Evolutionary conservation across 1,139 yeast genomes (phyloP).

Genomic region (Hyphopichia burtonii): DNA sequence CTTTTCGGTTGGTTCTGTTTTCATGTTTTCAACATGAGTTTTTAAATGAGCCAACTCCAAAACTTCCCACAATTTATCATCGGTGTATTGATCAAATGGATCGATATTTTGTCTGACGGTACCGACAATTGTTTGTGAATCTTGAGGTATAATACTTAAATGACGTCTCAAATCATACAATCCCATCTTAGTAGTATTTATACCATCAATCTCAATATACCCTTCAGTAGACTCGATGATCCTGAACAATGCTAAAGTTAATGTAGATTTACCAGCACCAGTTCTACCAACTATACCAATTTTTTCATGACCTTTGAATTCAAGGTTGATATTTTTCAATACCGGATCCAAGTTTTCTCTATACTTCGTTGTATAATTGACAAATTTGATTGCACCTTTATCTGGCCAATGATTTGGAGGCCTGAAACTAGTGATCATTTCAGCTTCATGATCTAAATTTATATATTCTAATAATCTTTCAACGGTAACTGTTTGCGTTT

Average conservation of each 20-base stretch:
- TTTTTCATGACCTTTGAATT: constrained; percentile 24
- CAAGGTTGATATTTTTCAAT: constrained; percentile 20
- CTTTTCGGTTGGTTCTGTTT: constrained; percentile 19
- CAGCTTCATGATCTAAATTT: constrained; percentile 24
- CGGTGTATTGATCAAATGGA: constrained; percentile 22
- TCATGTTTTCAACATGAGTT: constrained; percentile 26
- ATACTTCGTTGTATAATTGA: constrained; percentile 24
- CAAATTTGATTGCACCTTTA: constrained; percentile 21
- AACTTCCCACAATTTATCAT: constrained; percentile 27
- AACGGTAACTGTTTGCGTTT: constrained; percentile 24
- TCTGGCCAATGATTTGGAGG: constrained; percentile 25
- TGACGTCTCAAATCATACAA: constrained; percentile 27
- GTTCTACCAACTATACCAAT: constrained; percentile 33
- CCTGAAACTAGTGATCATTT: constrained; percentile 18
- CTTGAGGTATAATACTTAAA: constrained; percentile 32
- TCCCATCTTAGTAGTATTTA: constrained; percentile 24
- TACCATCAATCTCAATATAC: constrained; percentile 24
- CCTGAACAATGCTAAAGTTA: constrained; percentile 29
- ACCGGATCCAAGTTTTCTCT: constrained; percentile 28
- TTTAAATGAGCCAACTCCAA: constrained; percentile 29
- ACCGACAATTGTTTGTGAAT: constrained; percentile 29
- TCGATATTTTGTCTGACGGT: constrained; percentile 29
- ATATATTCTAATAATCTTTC: constrained; percentile 29
- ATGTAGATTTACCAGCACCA: constrained; percentile 32
- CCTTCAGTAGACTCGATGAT: constrained; percentile 28